Conservation (phyloP, 495 filamentous ascomycete species). For the Aspergillus avenaceus region DNA sequence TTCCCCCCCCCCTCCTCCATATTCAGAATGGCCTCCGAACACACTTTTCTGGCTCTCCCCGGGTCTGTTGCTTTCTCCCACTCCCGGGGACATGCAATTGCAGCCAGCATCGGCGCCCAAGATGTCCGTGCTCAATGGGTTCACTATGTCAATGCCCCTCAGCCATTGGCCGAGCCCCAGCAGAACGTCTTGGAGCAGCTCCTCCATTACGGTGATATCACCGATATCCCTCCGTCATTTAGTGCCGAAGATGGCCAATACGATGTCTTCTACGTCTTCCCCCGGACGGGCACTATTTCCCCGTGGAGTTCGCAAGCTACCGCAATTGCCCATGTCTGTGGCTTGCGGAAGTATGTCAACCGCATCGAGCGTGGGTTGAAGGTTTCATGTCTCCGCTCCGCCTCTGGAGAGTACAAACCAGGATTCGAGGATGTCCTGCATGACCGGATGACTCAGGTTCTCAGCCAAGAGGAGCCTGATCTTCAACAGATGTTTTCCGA, state of each 20-base stretch:
- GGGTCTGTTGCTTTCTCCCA: constrained; percentile 50
- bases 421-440: constrained; percentile 69
- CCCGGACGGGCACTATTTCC: constrained; percentile 78
- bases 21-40: constrained; percentile 35
- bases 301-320: constrained; percentile 98
- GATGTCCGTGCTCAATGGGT: constrained; percentile 61
- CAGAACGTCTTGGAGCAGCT: constrained; percentile 52
- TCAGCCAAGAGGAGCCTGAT: constrained; percentile 61
- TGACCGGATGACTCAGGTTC: constrained; percentile 89
- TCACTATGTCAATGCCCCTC: constrained; percentile 54
- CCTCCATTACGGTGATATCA: constrained; percentile 59
- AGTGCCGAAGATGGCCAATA: constrained; percentile 36
- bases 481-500: constrained; percentile 75
- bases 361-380: constrained; percentile 86
- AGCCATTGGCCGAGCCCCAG: constrained; percentile 37
- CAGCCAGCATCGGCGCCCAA: constrained; percentile 47
- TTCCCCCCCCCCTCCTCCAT: constrained; percentile 2
- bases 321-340: constrained; percentile 89
- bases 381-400: constrained; percentile 50
- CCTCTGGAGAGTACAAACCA: constrained; percentile 36
- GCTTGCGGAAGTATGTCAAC: constrained; percentile 64
- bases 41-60: constrained; percentile 43
- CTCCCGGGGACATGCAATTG: constrained; percentile 49
- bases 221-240: constrained; percentile 41
- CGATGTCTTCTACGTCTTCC: constrained; percentile 66